Base-by-base conservation (phyloP, 2,329 filamentous ascomycete genomes). In the Colletotrichum musae region DNA sequence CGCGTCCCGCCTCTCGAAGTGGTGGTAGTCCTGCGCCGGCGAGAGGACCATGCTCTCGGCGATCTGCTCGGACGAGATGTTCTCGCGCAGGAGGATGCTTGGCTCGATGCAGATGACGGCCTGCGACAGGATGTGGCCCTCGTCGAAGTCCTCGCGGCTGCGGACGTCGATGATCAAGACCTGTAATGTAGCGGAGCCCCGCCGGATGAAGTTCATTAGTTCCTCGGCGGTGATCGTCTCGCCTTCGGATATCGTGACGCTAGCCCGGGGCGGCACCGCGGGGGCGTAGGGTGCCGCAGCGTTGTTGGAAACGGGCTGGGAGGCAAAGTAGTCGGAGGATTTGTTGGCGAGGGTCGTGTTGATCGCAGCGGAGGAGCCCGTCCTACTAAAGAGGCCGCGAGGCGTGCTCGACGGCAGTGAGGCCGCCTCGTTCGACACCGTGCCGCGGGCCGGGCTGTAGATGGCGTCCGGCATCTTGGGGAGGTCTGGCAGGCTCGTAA, bases 61-160 rank as follows among this genome's bases (percentile, higher is more conserved):
- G 45, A 92, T 87, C 24, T 91, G 83, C 21, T 86, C 84, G 3
- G 88, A 88, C 1, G 90, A 91, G 21, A 91, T 86, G 53, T 89
- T 91, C 52, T 91, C 88, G 63, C 93, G 89, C 56, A 94, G 79
- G 10, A 92, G 88, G 52, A 97, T 88, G 26, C 83, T 86, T 3
- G 95, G 94, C 75, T 99, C 96, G 70, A 99, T 89, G 79, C 96
- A 99, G 52, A 99, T 94, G 47, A 94, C 93, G 6, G 89, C 91
- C 64, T 91, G 91, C 6, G 93, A 91, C 83, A 93, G 92, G 72
- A 99, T 94, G 77, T 99, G 96, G 0, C 96, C 96, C 56, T 92
- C 87, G 73, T 98, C 94, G 76, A 93, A 99, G 9, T 93, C 89
- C 61, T 93, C 89, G 28, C 96, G 91, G 64, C 88, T 84, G 47